Conservation (phyloP, 345 rosid genomes). For the Garcia nutans region DNA sequence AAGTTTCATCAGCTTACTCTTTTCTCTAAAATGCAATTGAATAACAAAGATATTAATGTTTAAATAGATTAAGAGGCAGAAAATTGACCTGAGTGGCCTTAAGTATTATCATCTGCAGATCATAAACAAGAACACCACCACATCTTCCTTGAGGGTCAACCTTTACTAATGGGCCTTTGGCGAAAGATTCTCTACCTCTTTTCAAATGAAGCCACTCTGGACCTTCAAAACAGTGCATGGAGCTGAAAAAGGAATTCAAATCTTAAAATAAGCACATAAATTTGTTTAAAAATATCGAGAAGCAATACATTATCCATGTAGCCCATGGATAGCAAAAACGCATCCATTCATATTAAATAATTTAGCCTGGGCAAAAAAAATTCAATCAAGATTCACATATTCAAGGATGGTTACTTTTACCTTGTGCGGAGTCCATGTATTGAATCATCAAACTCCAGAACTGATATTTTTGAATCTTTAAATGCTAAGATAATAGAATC, state of each 20-base stretch:
- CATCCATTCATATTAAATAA: not conserved
- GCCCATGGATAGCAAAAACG: not conserved
- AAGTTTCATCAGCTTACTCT: not conserved
- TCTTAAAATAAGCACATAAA: not conserved
- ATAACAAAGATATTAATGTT: not conserved
- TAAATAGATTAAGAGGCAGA: slow-evolving; percentile 15
- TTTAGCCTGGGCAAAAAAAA: not conserved
- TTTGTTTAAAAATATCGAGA: not conserved
- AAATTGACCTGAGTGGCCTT: slow-evolving; percentile 88
- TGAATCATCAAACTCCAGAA: slow-evolving; percentile 94
- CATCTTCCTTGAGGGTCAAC: slow-evolving; percentile 99
- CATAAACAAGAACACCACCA: slow-evolving; percentile 84
- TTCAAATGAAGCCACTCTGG: slow-evolving; percentile 93
- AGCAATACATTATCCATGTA: not conserved
- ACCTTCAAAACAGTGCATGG: slow-evolving; percentile 99
- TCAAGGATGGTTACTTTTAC: slow-evolving; percentile 26
- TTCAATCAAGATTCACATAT: not conserved
- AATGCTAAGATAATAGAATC: slow-evolving; percentile 78
- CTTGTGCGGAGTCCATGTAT: slow-evolving; percentile 71
- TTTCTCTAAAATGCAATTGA: not conserved
- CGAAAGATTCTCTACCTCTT: slow-evolving; percentile 92
- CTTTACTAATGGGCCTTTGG: slow-evolving; percentile 76
- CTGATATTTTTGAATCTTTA: slow-evolving; percentile 75
- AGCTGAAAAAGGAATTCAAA: slow-evolving; percentile 49
- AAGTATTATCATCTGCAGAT: slow-evolving; percentile 92